These are phyloP conservation scores for Cucurbitaria berberidis DNA, from an alignment of 2,329 filamentous ascomycete species.

Conservation along the genomic window DNA sequence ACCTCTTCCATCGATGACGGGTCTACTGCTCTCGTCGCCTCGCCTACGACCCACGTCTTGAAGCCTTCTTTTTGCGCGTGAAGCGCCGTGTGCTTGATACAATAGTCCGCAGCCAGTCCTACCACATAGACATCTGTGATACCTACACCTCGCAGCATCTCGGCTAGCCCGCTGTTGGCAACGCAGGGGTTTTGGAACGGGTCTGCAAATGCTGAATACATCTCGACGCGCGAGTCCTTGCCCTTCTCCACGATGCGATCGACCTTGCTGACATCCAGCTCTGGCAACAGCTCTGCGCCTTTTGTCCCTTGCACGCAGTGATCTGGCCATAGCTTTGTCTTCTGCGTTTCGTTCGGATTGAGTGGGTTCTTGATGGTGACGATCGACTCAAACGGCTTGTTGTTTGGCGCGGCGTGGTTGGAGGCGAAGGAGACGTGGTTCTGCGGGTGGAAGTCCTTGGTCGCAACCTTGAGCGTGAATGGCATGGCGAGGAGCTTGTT, in stretches of 20 bases:
- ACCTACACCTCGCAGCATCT: constrained; percentile 59
- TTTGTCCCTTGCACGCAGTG: constrained; percentile 81
- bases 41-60: constrained; percentile 74
- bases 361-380: constrained; percentile 70
- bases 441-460: constrained; percentile 88
- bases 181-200: constrained; percentile 70
- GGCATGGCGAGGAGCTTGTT: constrained; percentile 76
- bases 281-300: constrained; percentile 76
- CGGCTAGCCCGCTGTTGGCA: constrained; percentile 66
- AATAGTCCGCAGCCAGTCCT: constrained; percentile 88
- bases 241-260: constrained; percentile 80
- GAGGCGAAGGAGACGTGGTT: constrained; percentile 87
- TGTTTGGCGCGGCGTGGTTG: constrained; percentile 70
- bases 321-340: constrained; percentile 80
- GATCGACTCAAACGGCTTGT: constrained; percentile 70
- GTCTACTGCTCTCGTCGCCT: constrained; percentile 78
- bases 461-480: constrained; percentile 78
- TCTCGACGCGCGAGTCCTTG: constrained; percentile 74
- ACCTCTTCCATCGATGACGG: constrained; percentile 62
- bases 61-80: constrained; percentile 81
- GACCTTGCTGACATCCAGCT: constrained; percentile 67
- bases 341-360: constrained; percentile 67
- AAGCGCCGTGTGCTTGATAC: constrained; percentile 80
- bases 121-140: constrained; percentile 85
- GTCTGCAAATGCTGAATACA: constrained; percentile 92